phyloP scores from a whole-genome alignment of 257 asterid genomes.

The Solanum clarkiae region DNA sequence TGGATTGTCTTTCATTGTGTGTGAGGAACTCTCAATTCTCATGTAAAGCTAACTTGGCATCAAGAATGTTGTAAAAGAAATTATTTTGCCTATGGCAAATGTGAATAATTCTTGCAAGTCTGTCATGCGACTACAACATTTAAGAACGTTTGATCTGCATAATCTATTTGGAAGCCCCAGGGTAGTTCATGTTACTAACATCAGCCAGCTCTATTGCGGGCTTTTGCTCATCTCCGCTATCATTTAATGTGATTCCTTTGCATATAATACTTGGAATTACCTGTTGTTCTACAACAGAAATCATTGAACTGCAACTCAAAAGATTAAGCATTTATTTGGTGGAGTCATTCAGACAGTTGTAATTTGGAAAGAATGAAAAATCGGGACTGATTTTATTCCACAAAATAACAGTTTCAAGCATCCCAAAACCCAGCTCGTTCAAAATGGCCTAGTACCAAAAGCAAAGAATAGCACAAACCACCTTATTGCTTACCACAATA shows the following conservation, averaged over 20 bases:
- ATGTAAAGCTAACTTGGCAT: too few relatives aligned
- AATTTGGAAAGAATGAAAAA: not conserved
- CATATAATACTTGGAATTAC: not conserved
- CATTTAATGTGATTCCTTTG: not conserved
- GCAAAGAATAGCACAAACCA: not conserved
- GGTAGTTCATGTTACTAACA: not conserved
- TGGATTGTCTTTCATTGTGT: too few relatives aligned
- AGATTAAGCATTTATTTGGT: not conserved
- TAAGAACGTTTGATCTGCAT: not conserved
- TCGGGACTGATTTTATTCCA: not conserved
- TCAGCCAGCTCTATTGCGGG: not conserved
- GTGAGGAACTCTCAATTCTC: too few relatives aligned
- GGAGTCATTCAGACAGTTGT: not conserved
- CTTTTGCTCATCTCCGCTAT: not conserved
- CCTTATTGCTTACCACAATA: not conserved
- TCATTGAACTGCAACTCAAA: not conserved
- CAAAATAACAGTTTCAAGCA: not conserved
- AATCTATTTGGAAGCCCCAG: not conserved
- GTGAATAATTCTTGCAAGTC: not conserved
- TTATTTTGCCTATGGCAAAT: not conserved
- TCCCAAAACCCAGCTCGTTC: not conserved
- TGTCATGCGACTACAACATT: not conserved
- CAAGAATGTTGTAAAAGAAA: not conserved
- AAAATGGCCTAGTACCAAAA: not conserved
- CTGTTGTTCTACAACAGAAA: not conserved